These are phyloP conservation scores for Cladosporium cucumerinum DNA, from an alignment of 2,329 filamentous ascomycete species.

Conservation along the genomic window DNA sequence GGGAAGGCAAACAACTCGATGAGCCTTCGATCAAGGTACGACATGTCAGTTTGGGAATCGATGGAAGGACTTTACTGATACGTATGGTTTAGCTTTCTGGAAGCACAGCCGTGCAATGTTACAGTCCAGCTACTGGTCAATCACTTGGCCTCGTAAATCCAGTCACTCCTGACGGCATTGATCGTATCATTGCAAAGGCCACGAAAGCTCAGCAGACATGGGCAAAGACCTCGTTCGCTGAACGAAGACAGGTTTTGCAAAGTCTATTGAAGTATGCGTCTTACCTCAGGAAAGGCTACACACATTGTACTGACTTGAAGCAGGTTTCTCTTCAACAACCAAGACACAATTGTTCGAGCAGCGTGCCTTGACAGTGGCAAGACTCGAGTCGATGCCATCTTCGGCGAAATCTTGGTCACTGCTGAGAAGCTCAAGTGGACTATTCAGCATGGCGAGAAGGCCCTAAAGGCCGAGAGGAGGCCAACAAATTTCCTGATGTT, in stretches of 20 bases:
- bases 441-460: conserved; percentile 80
- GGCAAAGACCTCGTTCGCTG: conserved; percentile 71
- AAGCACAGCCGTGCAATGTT: conserved; percentile 72
- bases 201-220: conserved; percentile 72
- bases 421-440: conserved; percentile 95
- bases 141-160: conserved; percentile 77
- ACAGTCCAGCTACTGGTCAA: conserved; percentile 83
- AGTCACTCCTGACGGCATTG: conserved; percentile 71
- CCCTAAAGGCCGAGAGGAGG: conserved; percentile 66
- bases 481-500: conserved; percentile 91
- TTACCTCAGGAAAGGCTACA: neutral
- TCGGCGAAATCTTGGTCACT: conserved; percentile 93
- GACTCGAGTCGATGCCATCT: conserved; percentile 87
- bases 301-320: neutral
- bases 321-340: conserved; percentile 77
- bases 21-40: conserved; percentile 57
- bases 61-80: neutral
- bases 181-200: conserved; percentile 72
- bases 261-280: conserved; percentile 64
- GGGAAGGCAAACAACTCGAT: conserved; percentile 57
- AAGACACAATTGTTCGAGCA: conserved; percentile 78
- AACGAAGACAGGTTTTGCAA: conserved; percentile 74
- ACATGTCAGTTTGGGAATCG: neutral
- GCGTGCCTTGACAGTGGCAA: conserved; percentile 94
- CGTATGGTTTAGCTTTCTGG: conserved; percentile 43